phyloP scores from a whole-genome alignment of 371 early-diverging fungal species.

The Saksenaea vasiformis region DNA sequence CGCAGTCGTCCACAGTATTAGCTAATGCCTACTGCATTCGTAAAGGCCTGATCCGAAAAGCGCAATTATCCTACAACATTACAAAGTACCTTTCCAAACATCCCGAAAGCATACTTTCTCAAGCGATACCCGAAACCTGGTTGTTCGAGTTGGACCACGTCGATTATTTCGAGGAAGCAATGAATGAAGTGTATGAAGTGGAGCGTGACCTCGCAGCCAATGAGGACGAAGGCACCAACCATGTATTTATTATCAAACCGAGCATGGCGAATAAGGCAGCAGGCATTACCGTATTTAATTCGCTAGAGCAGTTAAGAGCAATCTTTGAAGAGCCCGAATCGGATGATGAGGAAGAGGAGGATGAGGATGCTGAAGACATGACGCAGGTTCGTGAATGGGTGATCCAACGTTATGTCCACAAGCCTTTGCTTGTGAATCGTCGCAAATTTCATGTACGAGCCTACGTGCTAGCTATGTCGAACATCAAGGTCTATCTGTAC shows the following conservation, averaged over 20 bases:
- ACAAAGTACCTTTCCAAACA: conserved; percentile 60
- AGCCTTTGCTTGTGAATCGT: conserved; percentile 58
- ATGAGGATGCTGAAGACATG: conserved; percentile 39
- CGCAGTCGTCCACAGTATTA: conserved; percentile 24
- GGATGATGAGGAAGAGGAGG: conserved; percentile 35
- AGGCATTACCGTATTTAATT: conserved; percentile 69
- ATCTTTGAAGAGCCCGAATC: conserved; percentile 45
- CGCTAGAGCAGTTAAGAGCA: conserved; percentile 46
- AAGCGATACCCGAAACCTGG: conserved; percentile 70
- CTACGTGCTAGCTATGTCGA: conserved; percentile 69
- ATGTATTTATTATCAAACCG: conserved; percentile 69
- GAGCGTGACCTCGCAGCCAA: conserved; percentile 56
- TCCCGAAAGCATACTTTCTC: conserved; percentile 52
- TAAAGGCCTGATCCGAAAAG: conserved; percentile 71
- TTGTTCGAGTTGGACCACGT: conserved; percentile 69
- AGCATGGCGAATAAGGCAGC: conserved; percentile 71
- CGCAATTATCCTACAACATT: conserved; percentile 65
- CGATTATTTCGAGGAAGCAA: conserved; percentile 73
- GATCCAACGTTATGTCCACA: conserved; percentile 66
- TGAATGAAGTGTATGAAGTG: conserved; percentile 73
- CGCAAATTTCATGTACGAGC: conserved; percentile 78
- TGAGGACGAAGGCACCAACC: conserved; percentile 20
- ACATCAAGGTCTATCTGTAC: conserved; percentile 64
- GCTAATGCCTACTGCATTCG: conserved; percentile 69
- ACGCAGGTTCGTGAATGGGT: conserved; percentile 74